These are phyloP conservation scores for Amanita thiersii DNA, from an alignment of 768 basidiomycete species.

Conservation along the genomic window DNA sequence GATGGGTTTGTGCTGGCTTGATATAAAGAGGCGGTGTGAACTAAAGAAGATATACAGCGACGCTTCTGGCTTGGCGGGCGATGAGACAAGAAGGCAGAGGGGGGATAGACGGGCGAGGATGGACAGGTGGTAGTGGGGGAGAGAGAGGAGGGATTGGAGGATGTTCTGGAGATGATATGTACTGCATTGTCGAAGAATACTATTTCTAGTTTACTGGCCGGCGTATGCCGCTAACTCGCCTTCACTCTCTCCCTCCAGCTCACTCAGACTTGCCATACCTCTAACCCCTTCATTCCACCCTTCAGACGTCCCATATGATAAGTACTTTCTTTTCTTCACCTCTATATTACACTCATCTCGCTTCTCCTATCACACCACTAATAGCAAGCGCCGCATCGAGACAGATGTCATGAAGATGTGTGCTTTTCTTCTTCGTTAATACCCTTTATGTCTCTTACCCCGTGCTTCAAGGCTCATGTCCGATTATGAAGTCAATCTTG, in stretches of 20 bases:
- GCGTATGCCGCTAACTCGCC: neutral
- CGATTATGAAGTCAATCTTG: constrained; percentile 94
- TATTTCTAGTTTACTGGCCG: constrained; percentile 24
- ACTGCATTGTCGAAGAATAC: constrained; percentile 70
- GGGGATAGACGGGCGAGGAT: constrained; percentile 15
- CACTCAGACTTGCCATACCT: constrained; percentile 5
- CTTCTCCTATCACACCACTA: constrained; percentile 43
- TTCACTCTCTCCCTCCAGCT: constrained; percentile 11
- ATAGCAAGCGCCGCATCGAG: constrained; percentile 88
- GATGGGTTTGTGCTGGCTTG: constrained; percentile 46
- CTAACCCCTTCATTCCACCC: constrained; percentile 8
- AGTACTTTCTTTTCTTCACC: constrained; percentile 23
- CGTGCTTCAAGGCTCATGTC: constrained; percentile 75
- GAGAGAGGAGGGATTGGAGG: neutral
- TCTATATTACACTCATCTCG: constrained; percentile 12
- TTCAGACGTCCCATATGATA: constrained; percentile 42
- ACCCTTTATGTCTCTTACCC: constrained; percentile 6
- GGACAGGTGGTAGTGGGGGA: constrained; percentile 8
- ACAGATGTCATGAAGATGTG: constrained; percentile 99
- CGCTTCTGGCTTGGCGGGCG: constrained; percentile 37
- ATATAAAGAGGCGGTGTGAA: neutral
- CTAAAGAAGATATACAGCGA: constrained; percentile 18
- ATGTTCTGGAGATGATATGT: constrained; percentile 50
- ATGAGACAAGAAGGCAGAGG: constrained; percentile 20
- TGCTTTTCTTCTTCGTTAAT: constrained; percentile 16